Evolutionary conservation across 2,329 filamentous ascomycete genomes (phyloP), one percentile per base, ranked within the genome.

Genomic region (Grosmannia huntii): DNA sequence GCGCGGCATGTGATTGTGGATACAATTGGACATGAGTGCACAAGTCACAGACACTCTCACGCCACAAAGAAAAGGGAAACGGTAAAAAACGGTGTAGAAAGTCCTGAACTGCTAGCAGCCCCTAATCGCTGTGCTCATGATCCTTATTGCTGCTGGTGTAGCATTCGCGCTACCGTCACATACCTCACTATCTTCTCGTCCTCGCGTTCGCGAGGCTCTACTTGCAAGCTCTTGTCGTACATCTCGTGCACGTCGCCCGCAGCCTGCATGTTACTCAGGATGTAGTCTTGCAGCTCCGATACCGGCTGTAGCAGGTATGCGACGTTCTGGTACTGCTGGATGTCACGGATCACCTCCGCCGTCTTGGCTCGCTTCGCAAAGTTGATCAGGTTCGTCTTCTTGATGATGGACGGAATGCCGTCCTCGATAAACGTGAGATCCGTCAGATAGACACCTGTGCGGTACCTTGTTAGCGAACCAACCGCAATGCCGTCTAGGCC

Each of bases 161-260:
- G 52, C 25, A 59, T 49, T n/a, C 50, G 57, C 28, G 49, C 38
- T 57, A 55, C 33, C 38, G 55, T 46, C 28, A 61, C 63, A 36
- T 85, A 95, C 91, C 94, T 95, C 70, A 96, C 92, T 78, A 99
- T 97, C 80, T 97, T 97, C 76, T 99, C 94, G 69, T 99, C 94
- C 76, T 99, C 94, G 67, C 94, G 83, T 76, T 99, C 94, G 67
- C 94, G 83, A 62, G 94, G 94, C 71, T 99, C 94, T 61, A 99
- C 85, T 67, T 86, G 81, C 74, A 99, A 77, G 74, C 90, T 96
- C 79, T 91, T 91, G 72, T 97, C 91, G 76, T 97, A 99, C 94
- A 97, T 97, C 77, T 97, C 92, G 71, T 97, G 91, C 62, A 99
- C 94, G 70, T 97, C 92, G 56, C 90, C 89, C 4, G 94, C 92